Base-by-base conservation (phyloP, 2,329 filamentous ascomycete species). In the Fusarium kyushuense region DNA sequence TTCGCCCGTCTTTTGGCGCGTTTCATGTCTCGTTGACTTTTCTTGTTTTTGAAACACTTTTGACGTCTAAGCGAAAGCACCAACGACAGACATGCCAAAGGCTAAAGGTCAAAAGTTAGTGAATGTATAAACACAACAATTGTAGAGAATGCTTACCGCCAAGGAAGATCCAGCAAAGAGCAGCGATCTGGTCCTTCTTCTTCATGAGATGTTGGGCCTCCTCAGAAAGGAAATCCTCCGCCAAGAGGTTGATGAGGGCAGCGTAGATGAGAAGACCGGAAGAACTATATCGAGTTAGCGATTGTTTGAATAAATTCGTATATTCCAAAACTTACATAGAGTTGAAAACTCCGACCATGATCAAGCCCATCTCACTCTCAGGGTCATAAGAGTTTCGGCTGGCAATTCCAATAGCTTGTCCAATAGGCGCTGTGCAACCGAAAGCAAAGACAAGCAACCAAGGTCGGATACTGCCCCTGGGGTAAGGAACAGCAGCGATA, bases 401-500 rank as follows among this genome's bases (percentile, higher is more conserved):
- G 7, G 82, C 66, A 12, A 90, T 81, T 25, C 88, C 88, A 60
- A 90, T 89, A 11, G 87, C 87, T 72, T 90, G 88, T 1, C 89
- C 88, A 43, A 90, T 86, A 5, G 88, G 88, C 0, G 87, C 87
- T 0, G 89, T 90, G 11, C 84, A 86, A 17, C 87, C 88, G 65
- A 90, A 90, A 16, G 88, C 87, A 14, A 88, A 70, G 3, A 90
- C 87, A 17, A 90, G 79, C 1, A 87, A 59, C 88, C 88, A 90
- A 1, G 88, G 88, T 27, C 86, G 84, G 65, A 82, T 75, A 73
- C 86, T 88, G 27, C 79, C 80, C 61, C 83, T 83, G 17, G 84
- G 83, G 64, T 89, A 89, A 2, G 87, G 83, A 7, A 92, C 87
- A 19, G 86, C 87, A 21, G 90, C 89, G 70, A 93, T 92, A 61